Percentiles rank a stretch among this genome's conserved stretches.
Evolutionary conservation across 768 basidiomycete genomes (phyloP).

Genomic region (Russula abietina): DNA sequence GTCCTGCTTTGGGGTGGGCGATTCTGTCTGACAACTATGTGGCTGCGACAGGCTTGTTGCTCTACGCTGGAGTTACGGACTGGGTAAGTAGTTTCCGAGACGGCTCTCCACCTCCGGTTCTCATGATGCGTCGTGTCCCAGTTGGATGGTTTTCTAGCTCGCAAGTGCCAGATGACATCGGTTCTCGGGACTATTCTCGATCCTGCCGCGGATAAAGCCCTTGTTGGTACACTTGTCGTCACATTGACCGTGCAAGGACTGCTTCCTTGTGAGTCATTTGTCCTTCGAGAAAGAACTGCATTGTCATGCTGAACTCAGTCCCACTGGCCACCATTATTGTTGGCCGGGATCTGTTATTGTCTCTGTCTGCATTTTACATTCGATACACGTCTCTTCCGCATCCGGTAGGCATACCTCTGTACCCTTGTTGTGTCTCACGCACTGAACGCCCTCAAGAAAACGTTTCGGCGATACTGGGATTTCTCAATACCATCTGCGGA

Average conservation of each 20-base stretch:
- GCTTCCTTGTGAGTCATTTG: slow-evolving; percentile 58
- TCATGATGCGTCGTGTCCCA: slow-evolving; percentile 32
- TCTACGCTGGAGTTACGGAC: slow-evolving; percentile 91
- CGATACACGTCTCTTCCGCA: slow-evolving; percentile 84
- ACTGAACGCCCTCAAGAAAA: slow-evolving; percentile 55
- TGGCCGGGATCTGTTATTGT: slow-evolving; percentile 82
- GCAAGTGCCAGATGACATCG: slow-evolving; percentile 77
- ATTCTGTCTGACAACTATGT: slow-evolving; percentile 76
- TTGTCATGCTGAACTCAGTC: slow-evolving; percentile 42
- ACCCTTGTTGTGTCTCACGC: slow-evolving; percentile 8
- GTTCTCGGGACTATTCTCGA: slow-evolving; percentile 96
- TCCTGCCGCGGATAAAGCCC: slow-evolving; percentile 92
- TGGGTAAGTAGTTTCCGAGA: slow-evolving; percentile 42
- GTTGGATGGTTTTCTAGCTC: slow-evolving; percentile 89
- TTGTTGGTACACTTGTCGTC: slow-evolving; percentile 91
- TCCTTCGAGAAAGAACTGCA: not conserved
- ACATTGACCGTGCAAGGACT: slow-evolving; percentile 79
- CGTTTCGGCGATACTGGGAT: slow-evolving; percentile 90
- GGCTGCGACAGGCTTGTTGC: slow-evolving; percentile 75
- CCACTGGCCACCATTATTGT: slow-evolving; percentile 82
- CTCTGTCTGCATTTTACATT: slow-evolving; percentile 86
- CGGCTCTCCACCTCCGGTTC: not conserved
- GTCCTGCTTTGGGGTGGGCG: slow-evolving; percentile 88
- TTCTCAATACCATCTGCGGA: slow-evolving; percentile 94
- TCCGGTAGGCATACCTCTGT: slow-evolving; percentile 55